These are phyloP conservation scores for Malassezia equina DNA, from an alignment of 1,284 basidiomycete species.

Conservation along the genomic window DNA sequence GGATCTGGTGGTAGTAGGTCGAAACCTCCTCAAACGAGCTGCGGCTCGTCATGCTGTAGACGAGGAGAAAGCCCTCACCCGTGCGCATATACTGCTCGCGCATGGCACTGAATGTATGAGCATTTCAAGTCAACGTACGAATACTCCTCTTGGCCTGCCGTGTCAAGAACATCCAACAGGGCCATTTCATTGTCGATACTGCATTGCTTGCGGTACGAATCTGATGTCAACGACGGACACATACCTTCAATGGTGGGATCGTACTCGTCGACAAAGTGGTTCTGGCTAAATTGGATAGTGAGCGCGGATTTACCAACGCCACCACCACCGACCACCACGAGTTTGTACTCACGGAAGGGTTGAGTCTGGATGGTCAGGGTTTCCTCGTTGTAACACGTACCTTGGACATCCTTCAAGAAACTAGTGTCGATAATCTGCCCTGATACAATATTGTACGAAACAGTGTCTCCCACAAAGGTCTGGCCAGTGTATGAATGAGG, in stretches of 20 bases:
- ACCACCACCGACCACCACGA: slow-evolving; percentile 91
- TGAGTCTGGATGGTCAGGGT: slow-evolving; percentile 52
- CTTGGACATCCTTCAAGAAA: slow-evolving; percentile 9
- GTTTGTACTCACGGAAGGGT: slow-evolving; percentile 44
- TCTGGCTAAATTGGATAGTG: slow-evolving; percentile 89
- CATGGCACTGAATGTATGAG: slow-evolving; percentile 65
- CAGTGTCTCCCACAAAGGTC: too few species aligned
- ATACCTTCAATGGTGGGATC: slow-evolving; percentile 91
- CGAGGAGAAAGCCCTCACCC: slow-evolving; percentile 94
- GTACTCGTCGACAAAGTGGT: slow-evolving; percentile 95
- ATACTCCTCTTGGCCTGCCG: slow-evolving; percentile 98
- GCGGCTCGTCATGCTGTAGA: slow-evolving; percentile 95
- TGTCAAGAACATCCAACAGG: slow-evolving; percentile 91
- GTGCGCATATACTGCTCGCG: slow-evolving; percentile 95
- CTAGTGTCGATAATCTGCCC: neutral
- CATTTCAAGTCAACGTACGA: slow-evolving; percentile 58
- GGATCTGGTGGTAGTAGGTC: slow-evolving; percentile 89
- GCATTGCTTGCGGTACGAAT: slow-evolving; percentile 49
- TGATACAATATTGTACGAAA: too few species aligned
- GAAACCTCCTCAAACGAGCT: slow-evolving; percentile 94
- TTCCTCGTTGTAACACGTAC: neutral
- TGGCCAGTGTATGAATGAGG: too few species aligned
- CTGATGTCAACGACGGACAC: slow-evolving; percentile 21
- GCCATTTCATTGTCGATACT: slow-evolving; percentile 92
- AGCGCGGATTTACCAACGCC: slow-evolving; percentile 91